A percentile compares a stretch with the other conserved stretches of the same genome.
phyloP scores from a whole-genome alignment of 164 flowering plant genomes.

The Macadamia tetraphylla region DNA sequence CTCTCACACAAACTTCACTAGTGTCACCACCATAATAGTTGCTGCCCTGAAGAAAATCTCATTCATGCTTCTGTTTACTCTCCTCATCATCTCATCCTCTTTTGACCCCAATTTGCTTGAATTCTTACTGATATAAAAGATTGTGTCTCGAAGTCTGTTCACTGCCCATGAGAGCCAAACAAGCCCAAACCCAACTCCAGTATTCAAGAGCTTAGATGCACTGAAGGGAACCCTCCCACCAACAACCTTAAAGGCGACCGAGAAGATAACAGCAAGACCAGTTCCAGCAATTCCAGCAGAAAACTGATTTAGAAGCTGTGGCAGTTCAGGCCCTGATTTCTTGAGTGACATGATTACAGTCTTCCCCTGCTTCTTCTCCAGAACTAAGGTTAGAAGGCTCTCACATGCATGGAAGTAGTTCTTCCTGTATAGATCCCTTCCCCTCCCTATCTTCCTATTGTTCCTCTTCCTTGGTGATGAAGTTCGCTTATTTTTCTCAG shows the following conservation, averaged over 20 bases:
- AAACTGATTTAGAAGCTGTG: conserved; percentile 56
- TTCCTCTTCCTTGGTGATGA: conserved; percentile 44
- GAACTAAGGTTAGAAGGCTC: conserved; percentile 61
- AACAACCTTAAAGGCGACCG: conserved; percentile 43
- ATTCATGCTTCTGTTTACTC: conserved; percentile 46
- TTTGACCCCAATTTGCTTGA: conserved; percentile 31
- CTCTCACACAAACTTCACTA: conserved; percentile 59
- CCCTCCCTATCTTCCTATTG: conserved; percentile 28
- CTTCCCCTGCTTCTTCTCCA: conserved; percentile 38
- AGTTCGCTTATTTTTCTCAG: conserved; percentile 42
- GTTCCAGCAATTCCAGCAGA: conserved; percentile 87
- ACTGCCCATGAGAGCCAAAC: conserved; percentile 88
- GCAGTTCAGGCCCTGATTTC: conserved; percentile 64
- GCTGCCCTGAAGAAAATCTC: conserved; percentile 68
- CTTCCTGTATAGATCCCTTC: conserved; percentile 51
- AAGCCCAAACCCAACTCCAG: conserved; percentile 66
- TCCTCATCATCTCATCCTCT: conserved; percentile 53
- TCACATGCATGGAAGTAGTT: conserved; percentile 77
- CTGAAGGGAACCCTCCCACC: conserved; percentile 52
- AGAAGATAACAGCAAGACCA: conserved; percentile 71
- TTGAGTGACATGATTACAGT: conserved; percentile 42
- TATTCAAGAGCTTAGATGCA: conserved; percentile 46
- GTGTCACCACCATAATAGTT: conserved; percentile 46
- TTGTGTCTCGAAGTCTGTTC: conserved; percentile 49
- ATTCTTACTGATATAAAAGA: conserved; percentile 39